Base-by-base conservation (phyloP, 768 basidiomycete species). In the Auriscalpium orientale region DNA sequence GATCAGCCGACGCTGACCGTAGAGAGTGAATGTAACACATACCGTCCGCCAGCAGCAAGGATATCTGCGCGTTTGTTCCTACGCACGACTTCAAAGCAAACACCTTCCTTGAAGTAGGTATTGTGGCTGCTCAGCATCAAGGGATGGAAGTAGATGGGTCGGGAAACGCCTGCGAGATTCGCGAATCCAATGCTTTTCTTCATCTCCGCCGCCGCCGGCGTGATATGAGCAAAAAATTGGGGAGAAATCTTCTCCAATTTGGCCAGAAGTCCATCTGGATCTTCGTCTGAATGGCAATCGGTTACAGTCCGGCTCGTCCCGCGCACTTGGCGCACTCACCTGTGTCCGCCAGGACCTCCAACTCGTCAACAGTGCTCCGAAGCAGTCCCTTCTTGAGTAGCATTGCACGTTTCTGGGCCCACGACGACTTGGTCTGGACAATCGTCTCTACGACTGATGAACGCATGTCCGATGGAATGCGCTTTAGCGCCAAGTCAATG, bases 41-140 rank as follows among this genome's bases (percentile, higher is more conserved):
- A 89, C 89, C 90, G 78, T 62, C 91, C 91, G 53, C 89, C 91
- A n/a, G 80, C 81, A 34, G 89, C 91, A 18, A 93, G 77, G 8
- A 90, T 76, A 55, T 91, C 89, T 2, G 74, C 70, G 18, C 77
- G 78, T 65, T 85, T 90, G 60, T 75, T 81, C 51, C 79, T 80
- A 56, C 81, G 76, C 11, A 84, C 82, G 1, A 91, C 82, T 62
- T 91, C 89, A 49, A 94, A 76, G 47, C 89, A 74, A 35, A 92
- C 74, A 0, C 91, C 91, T 49, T 85, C 80, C 38, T 81, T 82
- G 73, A 90, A 89, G 62, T 84, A 76, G 1, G 73, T 67, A 58
- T 80, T 80, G 58, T 86, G 84, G 54, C 72, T 76, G 12, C 82
- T 81, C 22, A 89, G 73, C 84, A 91, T 87, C 28, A 91, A 71